phyloP scores from a whole-genome alignment of 2,329 filamentous ascomycete species.

The Colletotrichum limetticola region DNA sequence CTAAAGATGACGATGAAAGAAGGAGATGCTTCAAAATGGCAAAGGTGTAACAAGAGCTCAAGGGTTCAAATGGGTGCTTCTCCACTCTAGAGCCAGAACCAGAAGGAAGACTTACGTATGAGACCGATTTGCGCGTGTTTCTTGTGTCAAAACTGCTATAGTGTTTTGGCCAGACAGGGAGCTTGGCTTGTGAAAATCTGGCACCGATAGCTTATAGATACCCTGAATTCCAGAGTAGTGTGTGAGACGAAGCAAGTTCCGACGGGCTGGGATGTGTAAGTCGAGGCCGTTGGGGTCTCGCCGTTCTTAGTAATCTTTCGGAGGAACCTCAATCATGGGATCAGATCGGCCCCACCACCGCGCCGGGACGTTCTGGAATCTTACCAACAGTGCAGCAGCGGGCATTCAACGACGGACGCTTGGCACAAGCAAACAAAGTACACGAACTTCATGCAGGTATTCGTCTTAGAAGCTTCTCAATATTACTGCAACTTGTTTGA shows the following conservation, averaged over 20 bases:
- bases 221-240: not conserved
- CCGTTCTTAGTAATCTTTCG: conserved; percentile 10
- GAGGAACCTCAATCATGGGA: not conserved
- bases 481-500: not conserved
- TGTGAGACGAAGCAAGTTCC: not conserved
- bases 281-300: not conserved
- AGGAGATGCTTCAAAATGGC: not conserved
- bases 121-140: not conserved
- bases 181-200: too few species aligned
- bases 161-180: too few species aligned
- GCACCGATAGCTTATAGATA: not conserved
- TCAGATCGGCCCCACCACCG: conserved; percentile 1
- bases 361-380: not conserved
- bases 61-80: not conserved
- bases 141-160: too few species aligned
- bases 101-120: not conserved
- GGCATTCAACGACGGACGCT: not conserved
- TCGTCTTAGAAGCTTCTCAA: not conserved
- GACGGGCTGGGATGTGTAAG: not conserved
- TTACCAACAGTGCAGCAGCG: not conserved
- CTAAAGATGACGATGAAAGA: not conserved
- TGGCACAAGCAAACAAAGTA: not conserved
- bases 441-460: not conserved
- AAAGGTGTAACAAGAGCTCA: not conserved
- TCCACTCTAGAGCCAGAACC: not conserved